Conservation (phyloP, 1,284 basidiomycete species). For the Xanthoconium separans region DNA sequence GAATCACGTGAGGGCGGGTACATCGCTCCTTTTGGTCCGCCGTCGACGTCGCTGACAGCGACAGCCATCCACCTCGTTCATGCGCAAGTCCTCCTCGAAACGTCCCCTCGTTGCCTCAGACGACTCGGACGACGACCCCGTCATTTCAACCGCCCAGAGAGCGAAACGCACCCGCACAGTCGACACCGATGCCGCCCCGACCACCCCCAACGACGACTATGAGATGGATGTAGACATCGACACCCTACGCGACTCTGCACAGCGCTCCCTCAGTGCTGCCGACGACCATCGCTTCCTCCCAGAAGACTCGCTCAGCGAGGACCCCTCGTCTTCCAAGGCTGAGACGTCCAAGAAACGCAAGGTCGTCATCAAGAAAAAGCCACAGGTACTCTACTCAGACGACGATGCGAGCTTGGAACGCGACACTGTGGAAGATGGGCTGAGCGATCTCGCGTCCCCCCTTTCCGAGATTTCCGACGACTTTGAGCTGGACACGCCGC, state of each 20-base stretch:
- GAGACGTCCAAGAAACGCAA: constrained; percentile 13
- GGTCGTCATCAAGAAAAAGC: constrained; percentile 16
- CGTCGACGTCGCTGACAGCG: constrained; percentile 10
- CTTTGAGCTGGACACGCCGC: constrained; percentile 31
- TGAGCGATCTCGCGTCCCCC: constrained; percentile 14
- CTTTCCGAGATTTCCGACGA: constrained; percentile 25
- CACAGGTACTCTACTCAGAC: constrained; percentile 23
- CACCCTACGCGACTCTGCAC: constrained; percentile 5
- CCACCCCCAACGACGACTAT: constrained; percentile 3
- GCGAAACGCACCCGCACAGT: constrained; percentile 31
- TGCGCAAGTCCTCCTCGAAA: constrained; percentile 24
- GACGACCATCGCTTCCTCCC: constrained; percentile 26
- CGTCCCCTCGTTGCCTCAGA: constrained; percentile 30
- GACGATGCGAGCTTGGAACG: constrained; percentile 27
- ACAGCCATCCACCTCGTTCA: constrained; percentile 14
- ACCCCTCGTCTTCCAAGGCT: neutral
- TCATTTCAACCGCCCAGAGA: constrained; percentile 2
- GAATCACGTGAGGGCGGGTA: constrained; percentile 10
- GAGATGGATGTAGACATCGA: constrained; percentile 30
- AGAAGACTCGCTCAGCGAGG: constrained; percentile 1
- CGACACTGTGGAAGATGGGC: constrained; percentile 20
- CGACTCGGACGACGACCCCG: constrained; percentile 12
- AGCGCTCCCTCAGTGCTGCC: constrained; percentile 1
- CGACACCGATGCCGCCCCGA: constrained; percentile 13
- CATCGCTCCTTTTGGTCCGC: neutral